These are phyloP conservation scores for Geopyxis carbonaria DNA, from an alignment of 495 filamentous ascomycete genomes.

Conservation along the genomic window DNA sequence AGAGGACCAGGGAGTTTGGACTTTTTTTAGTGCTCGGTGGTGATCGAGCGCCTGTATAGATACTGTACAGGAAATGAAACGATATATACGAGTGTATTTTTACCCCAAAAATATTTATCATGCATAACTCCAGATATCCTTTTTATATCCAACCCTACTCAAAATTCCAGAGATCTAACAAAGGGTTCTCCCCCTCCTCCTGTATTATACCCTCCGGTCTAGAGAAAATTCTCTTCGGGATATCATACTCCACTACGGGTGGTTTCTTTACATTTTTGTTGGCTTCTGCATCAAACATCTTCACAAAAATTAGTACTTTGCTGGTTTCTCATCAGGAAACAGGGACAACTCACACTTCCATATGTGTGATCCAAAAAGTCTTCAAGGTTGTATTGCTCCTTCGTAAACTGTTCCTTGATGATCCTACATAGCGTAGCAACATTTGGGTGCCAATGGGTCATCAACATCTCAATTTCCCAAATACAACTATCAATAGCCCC, in stretches of 20 bases:
- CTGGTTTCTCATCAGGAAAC: not conserved
- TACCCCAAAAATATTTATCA: no score
- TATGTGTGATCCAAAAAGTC: constrained; percentile 96
- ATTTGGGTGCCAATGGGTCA: constrained; percentile 92
- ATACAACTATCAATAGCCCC: constrained; percentile 76
- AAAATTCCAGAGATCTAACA: constrained; percentile 18
- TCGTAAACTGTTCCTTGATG: constrained; percentile 93
- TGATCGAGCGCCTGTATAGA: no score
- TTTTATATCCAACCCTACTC: constrained; percentile 11
- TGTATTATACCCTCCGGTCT: constrained; percentile 31
- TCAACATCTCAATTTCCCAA: constrained; percentile 83
- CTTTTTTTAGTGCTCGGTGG: no score
- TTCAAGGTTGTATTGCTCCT: constrained; percentile 77
- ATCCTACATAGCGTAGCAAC: constrained; percentile 88
- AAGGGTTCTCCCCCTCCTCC: constrained; percentile 20
- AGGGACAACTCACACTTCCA: constrained; percentile 47
- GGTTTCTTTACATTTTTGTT: constrained; percentile 64
- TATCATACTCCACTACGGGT: constrained; percentile 82
- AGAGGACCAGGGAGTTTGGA: no score
- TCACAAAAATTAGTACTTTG: not conserved
- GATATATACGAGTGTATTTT: no score
- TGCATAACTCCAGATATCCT: no score
- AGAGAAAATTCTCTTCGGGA: constrained; percentile 74
- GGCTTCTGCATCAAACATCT: constrained; percentile 71
- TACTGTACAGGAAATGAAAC: no score